Evolutionary conservation across 495 filamentous ascomycete species (phyloP).

Genomic region (Trichoderma orchidacearum): DNA sequence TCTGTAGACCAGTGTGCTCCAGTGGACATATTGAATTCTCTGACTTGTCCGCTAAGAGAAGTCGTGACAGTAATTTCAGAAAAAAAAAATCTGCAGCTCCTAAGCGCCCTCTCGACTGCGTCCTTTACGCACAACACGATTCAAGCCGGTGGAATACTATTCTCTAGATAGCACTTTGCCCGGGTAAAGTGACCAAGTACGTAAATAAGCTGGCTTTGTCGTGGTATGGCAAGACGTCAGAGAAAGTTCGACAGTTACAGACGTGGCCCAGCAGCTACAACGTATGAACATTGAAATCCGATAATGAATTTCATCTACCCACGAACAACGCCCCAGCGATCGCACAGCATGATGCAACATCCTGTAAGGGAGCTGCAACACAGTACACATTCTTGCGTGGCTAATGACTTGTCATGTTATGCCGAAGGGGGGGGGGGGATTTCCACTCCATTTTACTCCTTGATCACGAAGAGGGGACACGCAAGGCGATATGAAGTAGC

Average conservation of each 20-base stretch:
- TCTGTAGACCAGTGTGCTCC: not conserved
- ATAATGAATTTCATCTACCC: not conserved
- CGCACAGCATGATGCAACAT: not conserved
- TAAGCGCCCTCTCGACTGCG: not conserved
- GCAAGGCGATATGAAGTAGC: not conserved
- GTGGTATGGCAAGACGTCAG: too few relatives aligned
- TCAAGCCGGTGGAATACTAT: not conserved
- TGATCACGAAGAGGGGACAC: too few relatives aligned
- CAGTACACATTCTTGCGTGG: not conserved
- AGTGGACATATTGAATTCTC: not conserved
- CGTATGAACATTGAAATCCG: too few relatives aligned
- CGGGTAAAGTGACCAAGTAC: not conserved
- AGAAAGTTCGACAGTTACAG: too few relatives aligned
- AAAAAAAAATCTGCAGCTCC: not conserved
- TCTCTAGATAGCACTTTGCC: not conserved
- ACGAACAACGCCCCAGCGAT: not conserved
- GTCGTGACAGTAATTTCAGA: not conserved
- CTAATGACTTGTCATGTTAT: not conserved
- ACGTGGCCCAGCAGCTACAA: too few relatives aligned
- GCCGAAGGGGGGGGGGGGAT: too few relatives aligned
- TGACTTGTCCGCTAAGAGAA: not conserved
- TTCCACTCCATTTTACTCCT: too few relatives aligned
- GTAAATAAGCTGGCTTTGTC: too few relatives aligned
- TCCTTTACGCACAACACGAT: not conserved
- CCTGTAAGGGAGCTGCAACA: not conserved